Base-by-base conservation (phyloP, 2,329 filamentous ascomycete species). In the Conoideocrella luteorostrata region DNA sequence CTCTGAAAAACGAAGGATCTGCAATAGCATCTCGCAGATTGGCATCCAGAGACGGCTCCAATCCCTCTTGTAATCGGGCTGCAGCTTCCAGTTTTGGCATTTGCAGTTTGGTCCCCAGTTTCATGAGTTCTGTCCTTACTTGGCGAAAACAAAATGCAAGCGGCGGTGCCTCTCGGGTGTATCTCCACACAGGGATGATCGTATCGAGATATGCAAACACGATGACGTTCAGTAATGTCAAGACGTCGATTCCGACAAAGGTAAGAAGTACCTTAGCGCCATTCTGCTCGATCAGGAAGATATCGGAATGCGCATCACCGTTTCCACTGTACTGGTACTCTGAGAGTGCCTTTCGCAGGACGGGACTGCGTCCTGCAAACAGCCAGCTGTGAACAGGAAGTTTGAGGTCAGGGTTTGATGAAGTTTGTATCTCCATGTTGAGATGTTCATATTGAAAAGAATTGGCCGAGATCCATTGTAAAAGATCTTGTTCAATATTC, bases 381-480 rank as follows among this genome's bases (percentile, higher is more conserved):
- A 96, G 69, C 69, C 91, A 95, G 26, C 84, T 79, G 56, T 98
- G 91, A 9, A 88, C 74, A 0, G 93, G 91, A 35, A 98, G 80
- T 37, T 70, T 72, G 20, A 90, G 63, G 4, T 87, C 78, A 0
- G 86, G 89, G 1, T 71, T 63, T 0, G 77, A 78, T 1, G 82
- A 83, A 3, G 74, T 75, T 50, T 70, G 68, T 5, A 84, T 48
- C 5, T 62, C 58, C 20, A 65, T 57, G 28, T 75, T 72, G 12
- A 70, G 55, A 10, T 68, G 66, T 3, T 66, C 62, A 13, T 71
- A 64, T 38, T 59, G 52, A 26, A 62, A 64, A 2, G 58, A 56
- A 55, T 64, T 66, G 18, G 61, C 57, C 3, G 60, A 56, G 4
- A 82, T 56, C 53, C 81, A 72, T 0, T 66, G 66, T 17, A 56